These are phyloP conservation scores for Ustilago lituana DNA, from an alignment of 1,284 basidiomycete genomes.

Conservation along the genomic window DNA sequence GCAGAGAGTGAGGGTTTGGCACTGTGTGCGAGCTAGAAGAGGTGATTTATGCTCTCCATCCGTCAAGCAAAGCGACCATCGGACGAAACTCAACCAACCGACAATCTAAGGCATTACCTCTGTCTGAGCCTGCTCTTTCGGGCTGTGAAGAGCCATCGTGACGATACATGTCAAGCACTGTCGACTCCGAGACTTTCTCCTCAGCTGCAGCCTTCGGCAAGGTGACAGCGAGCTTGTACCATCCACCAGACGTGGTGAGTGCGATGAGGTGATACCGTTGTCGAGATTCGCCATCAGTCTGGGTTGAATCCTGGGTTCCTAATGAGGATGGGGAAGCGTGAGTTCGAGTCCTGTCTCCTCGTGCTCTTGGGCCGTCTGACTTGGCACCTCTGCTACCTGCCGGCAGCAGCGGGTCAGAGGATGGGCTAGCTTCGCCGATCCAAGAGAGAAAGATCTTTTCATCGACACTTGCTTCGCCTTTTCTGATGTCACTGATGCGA, in stretches of 20 bases:
- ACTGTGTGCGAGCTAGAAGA: too few species aligned
- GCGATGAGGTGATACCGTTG: conserved; percentile 41
- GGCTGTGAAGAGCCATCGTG: conserved; percentile 16
- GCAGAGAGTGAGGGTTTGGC: too few species aligned
- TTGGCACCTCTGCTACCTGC: not conserved
- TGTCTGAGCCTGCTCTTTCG: conserved; percentile 1
- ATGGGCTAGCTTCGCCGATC: conserved; percentile 20
- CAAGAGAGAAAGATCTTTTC: conserved; percentile 57
- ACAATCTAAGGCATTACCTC: conserved; percentile 18
- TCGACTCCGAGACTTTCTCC: conserved; percentile 13
- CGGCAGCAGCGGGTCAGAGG: not conserved
- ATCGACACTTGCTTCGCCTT: conserved; percentile 55
- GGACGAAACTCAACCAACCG: conserved; percentile 34
- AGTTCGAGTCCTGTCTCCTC: conserved; percentile 3
- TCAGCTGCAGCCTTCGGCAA: conserved; percentile 1
- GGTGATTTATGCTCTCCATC: conserved; percentile 27
- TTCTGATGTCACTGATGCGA: conserved; percentile 55
- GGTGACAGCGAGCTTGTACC: conserved; percentile 54
- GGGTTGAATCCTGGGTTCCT: not conserved
- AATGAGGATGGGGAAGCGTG: not conserved
- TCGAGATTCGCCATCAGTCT: not conserved
- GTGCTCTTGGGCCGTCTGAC: not conserved
- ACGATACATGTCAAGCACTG: conserved; percentile 56
- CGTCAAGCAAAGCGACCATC: conserved; percentile 32
- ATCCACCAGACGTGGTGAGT: conserved; percentile 58